Conservation (phyloP, 306 rosid genomes). For the Fragaria iinumae region DNA sequence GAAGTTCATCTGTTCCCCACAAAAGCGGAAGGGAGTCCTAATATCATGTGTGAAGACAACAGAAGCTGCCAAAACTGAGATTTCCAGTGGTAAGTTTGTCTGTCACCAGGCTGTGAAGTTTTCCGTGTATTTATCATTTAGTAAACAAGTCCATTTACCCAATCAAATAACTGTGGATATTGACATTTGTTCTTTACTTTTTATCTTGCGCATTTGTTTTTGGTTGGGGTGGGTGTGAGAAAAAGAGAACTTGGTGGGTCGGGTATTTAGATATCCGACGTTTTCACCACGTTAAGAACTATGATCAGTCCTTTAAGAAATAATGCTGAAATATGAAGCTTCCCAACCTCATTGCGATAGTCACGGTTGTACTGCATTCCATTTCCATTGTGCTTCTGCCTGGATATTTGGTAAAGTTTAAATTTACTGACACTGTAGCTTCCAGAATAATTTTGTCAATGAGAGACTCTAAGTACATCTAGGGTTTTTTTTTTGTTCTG, state of each 20-base stretch:
- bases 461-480: not conserved
- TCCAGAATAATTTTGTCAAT: not conserved
- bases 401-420: conserved; percentile 1
- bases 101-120: not conserved
- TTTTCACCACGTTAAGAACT: not conserved
- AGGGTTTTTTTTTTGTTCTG: not conserved
- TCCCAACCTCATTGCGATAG: not conserved
- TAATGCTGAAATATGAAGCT: not conserved
- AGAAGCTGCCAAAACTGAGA: conserved; percentile 48
- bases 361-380: conserved; percentile 1
- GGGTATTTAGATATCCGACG: not conserved
- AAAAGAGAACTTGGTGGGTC: not conserved
- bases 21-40: conserved; percentile 42
- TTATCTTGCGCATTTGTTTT: not conserved
- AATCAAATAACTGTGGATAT: not conserved
- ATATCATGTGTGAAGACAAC: conserved; percentile 61
- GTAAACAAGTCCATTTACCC: not conserved
- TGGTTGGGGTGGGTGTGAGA: not conserved
- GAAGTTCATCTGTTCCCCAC: conserved; percentile 38
- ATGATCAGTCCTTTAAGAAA: not conserved
- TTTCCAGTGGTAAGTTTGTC: conserved; percentile 56
- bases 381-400: not conserved
- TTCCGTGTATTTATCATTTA: not conserved
- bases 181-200: not conserved
- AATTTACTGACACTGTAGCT: not conserved